Base-by-base conservation (phyloP, 139 green algal genomes). In the Chlamydomonas sp. region DNA sequence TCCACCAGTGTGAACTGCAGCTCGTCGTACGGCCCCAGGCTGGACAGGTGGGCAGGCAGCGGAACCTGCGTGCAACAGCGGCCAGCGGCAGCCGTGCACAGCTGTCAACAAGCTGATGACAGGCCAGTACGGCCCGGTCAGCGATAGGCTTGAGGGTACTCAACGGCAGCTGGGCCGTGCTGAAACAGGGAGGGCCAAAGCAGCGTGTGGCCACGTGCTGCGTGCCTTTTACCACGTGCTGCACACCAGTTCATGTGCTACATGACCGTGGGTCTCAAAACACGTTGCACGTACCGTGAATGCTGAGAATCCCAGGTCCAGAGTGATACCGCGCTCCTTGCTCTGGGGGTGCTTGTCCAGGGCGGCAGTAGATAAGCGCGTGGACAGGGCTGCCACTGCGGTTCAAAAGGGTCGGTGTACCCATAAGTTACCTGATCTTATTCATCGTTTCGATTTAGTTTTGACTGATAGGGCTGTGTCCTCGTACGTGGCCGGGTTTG, bases 271-370 rank as follows among this genome's bases (percentile, higher is more conserved):
- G 66, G 66, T 71, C 12, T 14, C 66, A 71, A 10, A 1, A 59
- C 9, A 79, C 61, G 61, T n/a, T 20, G 49, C 59, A 9, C 10
- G 80, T 79, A 96, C 93, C 49, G 80, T 89, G 85, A 99, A 99
- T 0, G 96, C 95, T 0, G 96, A 99, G 90, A 99, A 99, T 4
- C 98, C 98, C 12, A 99, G 95, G 92, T 99, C 98, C 1, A 99
- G 91, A 0, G 98, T 99, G 78, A 99, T 99, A 66, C 98, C 98
- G 0, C 98, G 90, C 88, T 98, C 94, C 68, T 95, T 94, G 92
- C 96, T 99, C 83, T 99, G 97, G 0, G 98, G 98, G 80, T 99
- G 91, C 90, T 99, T 99, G 94, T 99, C 98, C 18, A 99, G 83
- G 3, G 97, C 96, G 12, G 98, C 98, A 2, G 98, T 99, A 1